Conservation (phyloP, 2,329 filamentous ascomycete species). For the Juglanconis juglandina region DNA sequence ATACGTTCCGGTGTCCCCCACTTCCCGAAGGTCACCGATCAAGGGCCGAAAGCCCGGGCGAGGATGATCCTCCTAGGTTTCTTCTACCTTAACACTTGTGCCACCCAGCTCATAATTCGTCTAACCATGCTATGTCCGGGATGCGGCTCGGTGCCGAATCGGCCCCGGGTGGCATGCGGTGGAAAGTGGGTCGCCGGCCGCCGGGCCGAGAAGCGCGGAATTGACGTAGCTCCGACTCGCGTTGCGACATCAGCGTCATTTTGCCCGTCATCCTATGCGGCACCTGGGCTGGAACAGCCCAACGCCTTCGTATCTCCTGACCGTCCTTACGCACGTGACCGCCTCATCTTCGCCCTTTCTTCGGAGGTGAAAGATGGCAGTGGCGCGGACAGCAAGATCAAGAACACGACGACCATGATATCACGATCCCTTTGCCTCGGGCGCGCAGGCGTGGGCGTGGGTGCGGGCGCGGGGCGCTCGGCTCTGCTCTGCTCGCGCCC, state of each 20-base stretch:
- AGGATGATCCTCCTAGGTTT: too few species aligned
- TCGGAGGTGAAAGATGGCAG: background rate
- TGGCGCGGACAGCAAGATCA: background rate
- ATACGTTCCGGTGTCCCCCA: too few species aligned
- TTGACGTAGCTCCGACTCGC: background rate
- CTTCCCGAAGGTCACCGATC: too few species aligned
- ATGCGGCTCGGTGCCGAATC: background rate
- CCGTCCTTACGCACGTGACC: background rate
- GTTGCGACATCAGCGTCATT: background rate
- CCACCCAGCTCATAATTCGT: too few species aligned
- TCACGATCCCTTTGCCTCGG: constrained; percentile 7
- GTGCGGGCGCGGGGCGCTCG: constrained; percentile 1
- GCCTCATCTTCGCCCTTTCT: background rate
- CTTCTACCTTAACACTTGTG: too few species aligned
- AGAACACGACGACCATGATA: constrained; percentile 4
- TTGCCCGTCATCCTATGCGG: background rate
- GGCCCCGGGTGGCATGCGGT: too few species aligned
- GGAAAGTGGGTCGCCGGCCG: background rate
- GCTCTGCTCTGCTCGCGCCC: constrained; percentile 8
- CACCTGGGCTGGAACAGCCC: background rate
- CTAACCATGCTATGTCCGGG: too few species aligned
- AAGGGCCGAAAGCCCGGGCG: too few species aligned
- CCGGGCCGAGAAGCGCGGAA: background rate
- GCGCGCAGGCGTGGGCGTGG: background rate
- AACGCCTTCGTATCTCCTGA: background rate